A percentile compares a stretch with the other conserved stretches of the same genome.
phyloP scores from a whole-genome alignment of 768 basidiomycete species.

The Podaxis pistillaris region DNA sequence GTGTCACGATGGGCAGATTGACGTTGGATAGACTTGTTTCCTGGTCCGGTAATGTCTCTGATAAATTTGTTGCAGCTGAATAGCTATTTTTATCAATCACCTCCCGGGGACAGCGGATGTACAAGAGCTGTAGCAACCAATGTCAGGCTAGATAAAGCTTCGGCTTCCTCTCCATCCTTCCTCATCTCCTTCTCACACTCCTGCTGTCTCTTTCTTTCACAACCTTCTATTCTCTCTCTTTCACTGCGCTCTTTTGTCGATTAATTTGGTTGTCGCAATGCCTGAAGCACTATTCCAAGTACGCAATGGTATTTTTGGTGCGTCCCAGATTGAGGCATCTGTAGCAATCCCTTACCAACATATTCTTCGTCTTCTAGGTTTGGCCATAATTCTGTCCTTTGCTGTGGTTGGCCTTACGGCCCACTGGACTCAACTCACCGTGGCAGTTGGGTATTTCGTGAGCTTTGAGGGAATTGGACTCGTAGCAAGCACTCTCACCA shows the following conservation, averaged over 20 bases:
- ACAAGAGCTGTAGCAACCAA: not conserved
- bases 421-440: conserved; percentile 1
- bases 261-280: not conserved
- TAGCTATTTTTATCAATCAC: not conserved
- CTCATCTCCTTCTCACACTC: not conserved
- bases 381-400: not conserved
- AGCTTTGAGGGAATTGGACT: conserved; percentile 1
- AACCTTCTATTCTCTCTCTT: not conserved
- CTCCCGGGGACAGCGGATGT: not conserved
- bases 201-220: too few relatives aligned
- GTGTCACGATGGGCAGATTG: not conserved
- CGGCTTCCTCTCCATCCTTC: not conserved
- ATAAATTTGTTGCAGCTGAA: not conserved
- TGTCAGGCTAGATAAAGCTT: not conserved
- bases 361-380: not conserved
- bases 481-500: not conserved
- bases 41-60: not conserved
- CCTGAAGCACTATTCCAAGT: not conserved
- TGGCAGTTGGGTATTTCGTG: not conserved
- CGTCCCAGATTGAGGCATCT: not conserved
- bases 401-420: not conserved
- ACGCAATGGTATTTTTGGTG: not conserved
- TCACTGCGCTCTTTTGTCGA: not conserved
- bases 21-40: not conserved
- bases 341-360: not conserved